phyloP scores from a whole-genome alignment of 73 alveolate genomes.

The Effrenium voratum region DNA sequence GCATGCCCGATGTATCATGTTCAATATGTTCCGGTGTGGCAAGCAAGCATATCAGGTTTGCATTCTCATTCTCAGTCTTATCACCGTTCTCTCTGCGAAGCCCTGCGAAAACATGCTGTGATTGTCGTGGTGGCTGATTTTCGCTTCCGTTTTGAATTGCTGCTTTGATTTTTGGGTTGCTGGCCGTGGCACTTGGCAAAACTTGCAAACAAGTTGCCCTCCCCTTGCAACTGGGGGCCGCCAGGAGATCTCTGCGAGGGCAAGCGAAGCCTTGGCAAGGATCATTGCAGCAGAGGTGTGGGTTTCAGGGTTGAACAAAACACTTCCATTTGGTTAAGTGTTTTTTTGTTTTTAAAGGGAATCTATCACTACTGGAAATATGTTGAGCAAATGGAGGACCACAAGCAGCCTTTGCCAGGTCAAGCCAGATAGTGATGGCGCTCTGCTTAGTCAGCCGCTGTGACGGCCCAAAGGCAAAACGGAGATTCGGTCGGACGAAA shows the following conservation, averaged over 20 bases:
- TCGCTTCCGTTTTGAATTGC: no score
- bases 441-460: no score
- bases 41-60: background rate
- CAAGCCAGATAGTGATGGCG: constrained; percentile 75
- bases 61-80: background rate
- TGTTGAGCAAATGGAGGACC: background rate
- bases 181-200: no score
- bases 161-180: no score
- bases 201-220: background rate
- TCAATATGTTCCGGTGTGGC: background rate
- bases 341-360: background rate
- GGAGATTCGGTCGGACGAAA: no score
- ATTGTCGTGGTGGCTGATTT: no score
- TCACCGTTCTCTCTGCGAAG: background rate
- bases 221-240: background rate
- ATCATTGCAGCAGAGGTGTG: constrained; percentile 87
- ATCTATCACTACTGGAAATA: background rate
- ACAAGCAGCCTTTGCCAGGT: constrained; percentile 22
- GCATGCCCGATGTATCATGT: no score
- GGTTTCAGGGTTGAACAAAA: background rate
- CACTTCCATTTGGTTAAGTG: background rate
- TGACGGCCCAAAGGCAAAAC: no score
- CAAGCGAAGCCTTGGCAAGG: constrained; percentile 84
- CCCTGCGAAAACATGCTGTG: no score
- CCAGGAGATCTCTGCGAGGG: constrained; percentile 85